Percentiles rank a stretch among this genome's conserved stretches.
These are phyloP conservation scores for Aeschynomene evenia DNA, from an alignment of 306 rosid genomes.

Conservation along the genomic window DNA sequence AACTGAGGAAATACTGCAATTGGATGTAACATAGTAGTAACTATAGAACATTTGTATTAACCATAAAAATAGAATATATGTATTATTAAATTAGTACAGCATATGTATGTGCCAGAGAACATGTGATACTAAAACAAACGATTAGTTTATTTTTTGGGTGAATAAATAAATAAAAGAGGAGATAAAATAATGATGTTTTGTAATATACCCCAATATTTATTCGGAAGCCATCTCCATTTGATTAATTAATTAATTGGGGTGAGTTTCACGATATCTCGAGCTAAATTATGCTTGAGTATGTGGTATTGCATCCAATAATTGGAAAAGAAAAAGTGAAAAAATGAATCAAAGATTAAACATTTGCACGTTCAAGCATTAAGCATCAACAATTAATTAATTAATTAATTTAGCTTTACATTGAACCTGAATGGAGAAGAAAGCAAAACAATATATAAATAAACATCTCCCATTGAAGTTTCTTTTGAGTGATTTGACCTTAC, in stretches of 20 bases:
- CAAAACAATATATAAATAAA: conserved; percentile 5
- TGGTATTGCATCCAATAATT: not conserved
- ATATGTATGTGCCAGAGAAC: not conserved
- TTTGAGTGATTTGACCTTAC: conserved; percentile 20
- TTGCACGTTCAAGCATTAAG: too few species aligned
- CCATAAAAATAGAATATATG: too few species aligned
- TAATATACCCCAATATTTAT: not conserved
- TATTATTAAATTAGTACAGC: not conserved
- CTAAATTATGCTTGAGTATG: too few species aligned
- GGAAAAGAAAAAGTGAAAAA: too few species aligned
- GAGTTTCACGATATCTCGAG: not conserved
- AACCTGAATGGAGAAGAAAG: not conserved
- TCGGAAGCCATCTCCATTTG: not conserved
- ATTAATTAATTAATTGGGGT: not conserved
- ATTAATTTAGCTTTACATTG: not conserved
- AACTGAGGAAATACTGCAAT: not conserved
- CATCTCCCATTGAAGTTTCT: conserved; percentile 23
- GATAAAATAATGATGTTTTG: not conserved
- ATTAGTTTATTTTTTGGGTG: too few species aligned
- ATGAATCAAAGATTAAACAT: too few species aligned
- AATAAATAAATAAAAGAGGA: not conserved
- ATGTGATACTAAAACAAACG: not conserved
- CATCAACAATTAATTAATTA: not conserved
- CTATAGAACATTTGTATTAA: not conserved
- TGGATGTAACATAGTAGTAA: too few species aligned